A percentile compares a stretch with the other conserved stretches of the same genome.
Evolutionary conservation across 768 basidiomycete genomes (phyloP).

Genomic region (Lyophyllum decastes): DNA sequence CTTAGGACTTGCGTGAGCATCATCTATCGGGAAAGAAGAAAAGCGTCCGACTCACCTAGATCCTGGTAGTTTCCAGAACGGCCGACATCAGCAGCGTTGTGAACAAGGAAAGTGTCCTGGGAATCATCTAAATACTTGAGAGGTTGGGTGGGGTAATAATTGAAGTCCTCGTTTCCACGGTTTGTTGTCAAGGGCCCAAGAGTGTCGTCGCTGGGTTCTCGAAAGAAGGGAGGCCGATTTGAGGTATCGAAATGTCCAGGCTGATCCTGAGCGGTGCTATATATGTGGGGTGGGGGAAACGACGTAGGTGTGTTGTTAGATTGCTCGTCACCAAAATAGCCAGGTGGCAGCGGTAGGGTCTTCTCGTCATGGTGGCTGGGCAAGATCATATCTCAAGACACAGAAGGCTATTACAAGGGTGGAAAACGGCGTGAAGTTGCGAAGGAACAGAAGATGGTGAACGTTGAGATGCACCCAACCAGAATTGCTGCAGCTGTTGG

Average conservation of each 20-base stretch:
- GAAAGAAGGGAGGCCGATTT: slow-evolving; percentile 10
- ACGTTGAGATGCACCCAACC: not conserved
- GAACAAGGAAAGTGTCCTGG: slow-evolving; percentile 43
- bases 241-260: slow-evolving; percentile 5
- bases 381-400: slow-evolving; percentile 12
- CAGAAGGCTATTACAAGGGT: not conserved
- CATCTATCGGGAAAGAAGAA: not conserved
- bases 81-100: slow-evolving; percentile 43
- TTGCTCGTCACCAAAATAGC: slow-evolving; percentile 4
- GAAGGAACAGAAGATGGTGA: not conserved
- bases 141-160: slow-evolving; percentile 2
- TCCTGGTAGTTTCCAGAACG: slow-evolving; percentile 47
- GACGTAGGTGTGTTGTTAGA: not conserved
- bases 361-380: slow-evolving; percentile 13
- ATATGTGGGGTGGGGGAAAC: not conserved
- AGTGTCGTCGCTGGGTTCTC: slow-evolving; percentile 7
- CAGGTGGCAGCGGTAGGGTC: not conserved
- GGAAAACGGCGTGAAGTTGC: not conserved
- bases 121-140: slow-evolving; percentile 26
- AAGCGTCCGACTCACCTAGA: slow-evolving; percentile 43
- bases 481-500: not conserved
- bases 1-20: slow-evolving; percentile 32
- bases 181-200: not conserved
- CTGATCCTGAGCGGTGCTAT: not conserved
- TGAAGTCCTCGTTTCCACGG: not conserved